Percentiles rank a stretch among this genome's conserved stretches.
Conservation (phyloP, 192 early-diverging fungal genomes). For the Allomyces javanicus region DNA sequence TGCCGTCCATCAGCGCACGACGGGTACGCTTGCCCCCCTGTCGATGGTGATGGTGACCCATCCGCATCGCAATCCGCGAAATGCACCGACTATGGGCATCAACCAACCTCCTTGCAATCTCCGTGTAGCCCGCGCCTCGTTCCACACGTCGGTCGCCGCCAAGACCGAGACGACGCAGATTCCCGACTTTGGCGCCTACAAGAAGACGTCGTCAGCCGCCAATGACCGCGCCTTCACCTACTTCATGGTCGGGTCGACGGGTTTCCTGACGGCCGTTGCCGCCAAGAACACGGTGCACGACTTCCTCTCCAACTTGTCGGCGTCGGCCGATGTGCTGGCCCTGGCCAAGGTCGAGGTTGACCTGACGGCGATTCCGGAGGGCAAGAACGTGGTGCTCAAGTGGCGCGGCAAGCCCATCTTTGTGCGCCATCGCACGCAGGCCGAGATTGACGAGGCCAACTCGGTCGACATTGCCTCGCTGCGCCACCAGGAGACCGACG, state of each 20-base stretch:
- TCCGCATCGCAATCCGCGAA: not conserved
- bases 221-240: slow-evolving; percentile 65
- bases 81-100: not conserved
- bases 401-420: slow-evolving; percentile 99
- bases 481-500: slow-evolving; percentile 80
- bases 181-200: slow-evolving; percentile 61
- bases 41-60: too few relatives aligned
- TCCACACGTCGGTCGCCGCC: not conserved
- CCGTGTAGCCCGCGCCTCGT: too few relatives aligned
- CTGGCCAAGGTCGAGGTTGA: slow-evolving; percentile 96
- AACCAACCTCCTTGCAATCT: not conserved
- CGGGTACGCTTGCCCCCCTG: too few relatives aligned
- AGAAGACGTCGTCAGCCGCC: slow-evolving; percentile 33
- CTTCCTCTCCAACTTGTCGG: slow-evolving; percentile 65
- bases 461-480: slow-evolving; percentile 54
- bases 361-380: slow-evolving; percentile 74
- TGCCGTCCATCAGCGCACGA: too few relatives aligned
- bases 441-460: slow-evolving; percentile 87
- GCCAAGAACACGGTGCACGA: slow-evolving; percentile 80
- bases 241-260: slow-evolving; percentile 82
- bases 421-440: slow-evolving; percentile 84
- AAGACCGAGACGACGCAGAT: slow-evolving; percentile 33
- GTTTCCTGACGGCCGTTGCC: slow-evolving; percentile 55
- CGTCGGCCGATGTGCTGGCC: slow-evolving; percentile 95
- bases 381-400: slow-evolving; percentile 93